These are phyloP conservation scores for Saccharomycopsis vini DNA, from an alignment of 805 yeast species.

Conservation along the genomic window DNA sequence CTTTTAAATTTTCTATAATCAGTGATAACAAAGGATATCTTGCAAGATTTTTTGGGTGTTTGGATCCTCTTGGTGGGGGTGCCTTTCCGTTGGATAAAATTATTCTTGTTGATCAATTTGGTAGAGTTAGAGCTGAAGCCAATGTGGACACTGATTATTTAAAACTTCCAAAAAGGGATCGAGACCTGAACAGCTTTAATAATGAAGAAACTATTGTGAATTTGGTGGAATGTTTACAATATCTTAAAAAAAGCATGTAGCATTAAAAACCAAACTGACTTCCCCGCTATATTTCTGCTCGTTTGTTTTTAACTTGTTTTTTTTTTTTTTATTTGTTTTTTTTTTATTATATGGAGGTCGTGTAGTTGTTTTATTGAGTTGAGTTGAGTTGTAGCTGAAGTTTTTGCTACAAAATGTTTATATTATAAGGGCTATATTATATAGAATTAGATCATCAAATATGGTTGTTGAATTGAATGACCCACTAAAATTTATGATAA, in stretches of 20 bases:
- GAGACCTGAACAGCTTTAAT: not conserved
- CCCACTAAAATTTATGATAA: too few relatives aligned
- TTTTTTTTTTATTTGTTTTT: not conserved
- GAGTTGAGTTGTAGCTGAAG: too few relatives aligned
- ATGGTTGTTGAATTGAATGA: too few relatives aligned
- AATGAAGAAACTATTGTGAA: conserved; percentile 7
- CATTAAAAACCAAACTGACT: too few relatives aligned
- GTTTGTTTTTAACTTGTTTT: not conserved
- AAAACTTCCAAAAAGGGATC: not conserved
- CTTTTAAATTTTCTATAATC: conserved; percentile 23
- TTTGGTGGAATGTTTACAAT: conserved; percentile 12
- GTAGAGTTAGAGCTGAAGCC: conserved; percentile 8
- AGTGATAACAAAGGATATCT: conserved; percentile 24
- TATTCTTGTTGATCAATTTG: conserved; percentile 22
- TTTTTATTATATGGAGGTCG: too few relatives aligned
- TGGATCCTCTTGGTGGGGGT: conserved; percentile 32
- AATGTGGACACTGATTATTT: not conserved
- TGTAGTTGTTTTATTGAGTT: too few relatives aligned
- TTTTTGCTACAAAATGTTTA: too few relatives aligned
- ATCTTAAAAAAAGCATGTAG: not conserved
- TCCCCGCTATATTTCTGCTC: too few relatives aligned
- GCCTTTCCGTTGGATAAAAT: conserved; percentile 27
- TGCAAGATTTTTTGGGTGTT: conserved; percentile 21
- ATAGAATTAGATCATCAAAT: too few relatives aligned
- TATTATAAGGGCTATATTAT: too few relatives aligned